These are phyloP conservation scores for Taphrina communis DNA, from an alignment of 1,139 yeast genomes.

Conservation along the genomic window DNA sequence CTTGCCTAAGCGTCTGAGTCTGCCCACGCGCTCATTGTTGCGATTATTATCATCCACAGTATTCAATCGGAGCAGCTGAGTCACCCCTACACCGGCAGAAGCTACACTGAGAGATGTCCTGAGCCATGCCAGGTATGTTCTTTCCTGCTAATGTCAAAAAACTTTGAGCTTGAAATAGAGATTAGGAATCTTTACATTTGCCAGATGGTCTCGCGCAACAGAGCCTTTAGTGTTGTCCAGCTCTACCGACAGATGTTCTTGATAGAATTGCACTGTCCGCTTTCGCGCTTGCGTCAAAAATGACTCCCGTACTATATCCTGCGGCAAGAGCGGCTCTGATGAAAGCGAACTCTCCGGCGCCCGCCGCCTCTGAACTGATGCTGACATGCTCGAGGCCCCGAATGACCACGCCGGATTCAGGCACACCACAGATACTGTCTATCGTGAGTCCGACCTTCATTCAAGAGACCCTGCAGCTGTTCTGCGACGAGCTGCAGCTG, in stretches of 20 bases:
- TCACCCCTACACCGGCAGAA: conserved; percentile 37
- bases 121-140: conserved; percentile 38
- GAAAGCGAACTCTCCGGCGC: conserved; percentile 1
- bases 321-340: neutral
- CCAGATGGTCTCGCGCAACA: conserved; percentile 38
- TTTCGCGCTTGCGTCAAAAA: neutral
- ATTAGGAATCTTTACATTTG: neutral
- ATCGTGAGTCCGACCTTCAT: no score
- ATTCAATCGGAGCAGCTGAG: conserved; percentile 30
- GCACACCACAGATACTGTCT: no score
- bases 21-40: conserved; percentile 12
- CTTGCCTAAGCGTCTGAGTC: conserved; percentile 30
- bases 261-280: neutral
- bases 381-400: neutral
- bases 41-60: conserved; percentile 13
- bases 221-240: conserved; percentile 28
- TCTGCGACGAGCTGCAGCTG: neutral
- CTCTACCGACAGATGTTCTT: conserved; percentile 26
- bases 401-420: no score
- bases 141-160: neutral
- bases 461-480: no score
- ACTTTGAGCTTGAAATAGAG: no score
- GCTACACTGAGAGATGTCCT: conserved; percentile 32
- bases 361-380: neutral
- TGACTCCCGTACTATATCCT: neutral